These are phyloP conservation scores for Auxenochlorella pyrenoidosa DNA, from an alignment of 139 green algal species.

Conservation along the genomic window DNA sequence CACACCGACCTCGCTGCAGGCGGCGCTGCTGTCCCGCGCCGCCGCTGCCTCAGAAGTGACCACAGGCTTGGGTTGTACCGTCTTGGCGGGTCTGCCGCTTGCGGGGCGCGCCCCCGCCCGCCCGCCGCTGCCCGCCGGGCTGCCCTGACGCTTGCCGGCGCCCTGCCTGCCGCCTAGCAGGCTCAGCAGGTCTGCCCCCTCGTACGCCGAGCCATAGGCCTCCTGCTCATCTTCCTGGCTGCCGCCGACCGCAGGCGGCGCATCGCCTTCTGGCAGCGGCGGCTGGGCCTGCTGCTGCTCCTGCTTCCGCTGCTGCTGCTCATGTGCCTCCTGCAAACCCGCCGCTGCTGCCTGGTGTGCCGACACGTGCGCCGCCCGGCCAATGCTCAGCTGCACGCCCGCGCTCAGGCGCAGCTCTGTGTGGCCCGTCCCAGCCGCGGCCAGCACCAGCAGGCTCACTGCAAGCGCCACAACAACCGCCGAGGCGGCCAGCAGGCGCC, in stretches of 20 bases:
- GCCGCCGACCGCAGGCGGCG: too few species aligned
- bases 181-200: neutral
- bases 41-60: neutral
- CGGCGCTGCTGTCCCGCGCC: neutral
- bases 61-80: neutral
- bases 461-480: neutral
- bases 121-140: neutral
- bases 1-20: neutral
- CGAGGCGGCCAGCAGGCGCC: neutral
- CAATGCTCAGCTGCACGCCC: constrained; percentile 2
- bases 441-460: neutral
- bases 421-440: neutral
- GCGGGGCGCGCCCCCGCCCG: neutral
- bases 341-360: neutral
- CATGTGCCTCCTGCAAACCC: neutral
- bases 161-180: neutral
- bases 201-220: neutral
- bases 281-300: neutral
- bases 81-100: neutral
- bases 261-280: neutral
- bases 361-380: neutral
- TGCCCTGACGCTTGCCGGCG: neutral
- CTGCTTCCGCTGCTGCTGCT: too few species aligned
- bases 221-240: neutral
- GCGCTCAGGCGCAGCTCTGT: neutral